Evolutionary conservation across 441 rosid species (phyloP).

Genomic region (Theobroma grandiflorum): DNA sequence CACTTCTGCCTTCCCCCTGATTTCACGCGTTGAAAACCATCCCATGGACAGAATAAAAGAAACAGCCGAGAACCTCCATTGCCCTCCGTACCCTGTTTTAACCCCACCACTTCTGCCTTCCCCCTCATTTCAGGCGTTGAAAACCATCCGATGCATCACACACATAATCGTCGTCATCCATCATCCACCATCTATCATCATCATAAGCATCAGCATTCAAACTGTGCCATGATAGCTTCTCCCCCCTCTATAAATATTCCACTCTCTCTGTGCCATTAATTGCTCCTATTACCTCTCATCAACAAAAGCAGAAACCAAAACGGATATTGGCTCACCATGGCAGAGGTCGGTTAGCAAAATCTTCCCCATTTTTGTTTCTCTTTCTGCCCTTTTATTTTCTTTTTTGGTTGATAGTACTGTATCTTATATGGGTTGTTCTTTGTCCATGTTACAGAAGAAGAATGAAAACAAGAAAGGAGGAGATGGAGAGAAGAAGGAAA

Average conservation of each 20-base stretch:
- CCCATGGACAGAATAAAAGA: too few species aligned
- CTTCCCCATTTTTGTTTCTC: neutral
- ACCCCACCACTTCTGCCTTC: conserved; percentile 1
- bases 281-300: conserved; percentile 36
- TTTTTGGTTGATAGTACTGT: neutral
- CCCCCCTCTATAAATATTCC: conserved; percentile 18
- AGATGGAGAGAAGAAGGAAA: conserved; percentile 35
- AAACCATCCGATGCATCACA: neutral
- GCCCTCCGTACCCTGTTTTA: neutral
- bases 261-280: neutral
- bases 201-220: neutral
- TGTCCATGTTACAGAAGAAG: conserved; percentile 40
- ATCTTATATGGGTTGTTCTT: conserved; percentile 26
- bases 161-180: neutral
- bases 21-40: neutral
- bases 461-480: conserved; percentile 31
- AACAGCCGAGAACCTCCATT: too few species aligned
- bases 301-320: conserved; percentile 23
- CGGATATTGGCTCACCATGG: conserved; percentile 45
- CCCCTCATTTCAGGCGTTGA: neutral
- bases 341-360: conserved; percentile 39
- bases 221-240: neutral
- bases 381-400: neutral
- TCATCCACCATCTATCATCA: neutral
- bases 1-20: neutral